A percentile compares a stretch with the other conserved stretches of the same genome.
These are phyloP conservation scores for Anthracocystis panici-leucophaei DNA, from an alignment of 1,284 basidiomycete species.

Conservation along the genomic window DNA sequence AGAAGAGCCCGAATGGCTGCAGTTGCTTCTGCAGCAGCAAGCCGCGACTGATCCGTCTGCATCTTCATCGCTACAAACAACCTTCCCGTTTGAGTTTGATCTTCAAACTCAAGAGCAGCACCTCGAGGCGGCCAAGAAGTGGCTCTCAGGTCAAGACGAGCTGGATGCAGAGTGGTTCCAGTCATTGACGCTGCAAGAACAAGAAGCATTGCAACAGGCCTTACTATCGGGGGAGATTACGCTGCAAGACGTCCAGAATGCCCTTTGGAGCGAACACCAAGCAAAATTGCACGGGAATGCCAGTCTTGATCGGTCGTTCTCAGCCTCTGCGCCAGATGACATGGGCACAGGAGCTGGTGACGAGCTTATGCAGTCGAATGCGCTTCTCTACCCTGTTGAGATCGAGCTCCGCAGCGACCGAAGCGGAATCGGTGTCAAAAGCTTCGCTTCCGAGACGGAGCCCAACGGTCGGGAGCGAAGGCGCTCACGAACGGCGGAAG, in stretches of 20 bases:
- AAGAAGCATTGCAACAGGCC: constrained; percentile 14
- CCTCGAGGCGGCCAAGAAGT: constrained; percentile 11
- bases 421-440: constrained; percentile 15
- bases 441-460: not conserved
- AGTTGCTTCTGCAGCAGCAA: constrained; percentile 6
- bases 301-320: not conserved
- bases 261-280: not conserved
- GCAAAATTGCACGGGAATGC: too few relatives aligned
- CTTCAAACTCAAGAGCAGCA: not conserved
- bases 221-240: constrained; percentile 22
- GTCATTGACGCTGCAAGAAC: constrained; percentile 10
- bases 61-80: not conserved
- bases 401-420: constrained; percentile 25
- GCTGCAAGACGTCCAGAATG: constrained; percentile 17
- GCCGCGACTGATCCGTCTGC: not conserved
- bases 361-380: constrained; percentile 7
- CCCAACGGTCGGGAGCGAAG: not conserved
- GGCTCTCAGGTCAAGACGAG: constrained; percentile 11
- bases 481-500: constrained; percentile 22
- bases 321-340: not conserved
- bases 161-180: constrained; percentile 23
- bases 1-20: constrained; percentile 19
- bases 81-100: constrained; percentile 16
- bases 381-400: constrained; percentile 25
- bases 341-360: not conserved